Conservation (phyloP, 306 rosid species). For the Alnus glutinosa region DNA sequence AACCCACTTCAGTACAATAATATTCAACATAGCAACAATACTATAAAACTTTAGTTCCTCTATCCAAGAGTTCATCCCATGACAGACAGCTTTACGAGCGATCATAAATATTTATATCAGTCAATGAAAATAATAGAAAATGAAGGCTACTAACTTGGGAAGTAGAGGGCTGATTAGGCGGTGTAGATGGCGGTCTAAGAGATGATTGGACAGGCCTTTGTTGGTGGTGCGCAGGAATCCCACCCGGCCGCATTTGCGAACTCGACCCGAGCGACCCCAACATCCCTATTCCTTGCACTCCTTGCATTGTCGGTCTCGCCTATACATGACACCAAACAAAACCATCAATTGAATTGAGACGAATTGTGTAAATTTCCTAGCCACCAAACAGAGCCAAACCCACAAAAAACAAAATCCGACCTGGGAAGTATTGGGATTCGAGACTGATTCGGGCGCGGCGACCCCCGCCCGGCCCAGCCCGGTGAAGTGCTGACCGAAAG, state of each 20-base stretch:
- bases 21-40: too few relatives aligned
- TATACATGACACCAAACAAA: constrained; percentile 28
- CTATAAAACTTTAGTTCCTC: too few relatives aligned
- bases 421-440: constrained; percentile 63
- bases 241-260: constrained; percentile 77
- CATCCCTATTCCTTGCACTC: constrained; percentile 70
- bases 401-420: constrained; percentile 25
- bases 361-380: background rate
- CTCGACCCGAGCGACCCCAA: constrained; percentile 70
- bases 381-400: background rate
- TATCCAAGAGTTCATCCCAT: background rate
- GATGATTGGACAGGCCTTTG: constrained; percentile 78
- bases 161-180: constrained; percentile 52
- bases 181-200: constrained; percentile 64
- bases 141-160: constrained; percentile 69
- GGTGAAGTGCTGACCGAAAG: constrained; percentile 79
- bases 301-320: constrained; percentile 72
- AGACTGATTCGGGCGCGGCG: constrained; percentile 41
- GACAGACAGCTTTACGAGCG: background rate
- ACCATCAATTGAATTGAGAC: background rate
- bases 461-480: constrained; percentile 71
- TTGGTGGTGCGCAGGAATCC: constrained; percentile 51
- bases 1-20: background rate
- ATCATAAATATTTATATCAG: background rate
- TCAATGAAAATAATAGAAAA: background rate